Evolutionary conservation across 2,329 filamentous ascomycete genomes (phyloP).

Genomic region (Sporothrix sp.): DNA sequence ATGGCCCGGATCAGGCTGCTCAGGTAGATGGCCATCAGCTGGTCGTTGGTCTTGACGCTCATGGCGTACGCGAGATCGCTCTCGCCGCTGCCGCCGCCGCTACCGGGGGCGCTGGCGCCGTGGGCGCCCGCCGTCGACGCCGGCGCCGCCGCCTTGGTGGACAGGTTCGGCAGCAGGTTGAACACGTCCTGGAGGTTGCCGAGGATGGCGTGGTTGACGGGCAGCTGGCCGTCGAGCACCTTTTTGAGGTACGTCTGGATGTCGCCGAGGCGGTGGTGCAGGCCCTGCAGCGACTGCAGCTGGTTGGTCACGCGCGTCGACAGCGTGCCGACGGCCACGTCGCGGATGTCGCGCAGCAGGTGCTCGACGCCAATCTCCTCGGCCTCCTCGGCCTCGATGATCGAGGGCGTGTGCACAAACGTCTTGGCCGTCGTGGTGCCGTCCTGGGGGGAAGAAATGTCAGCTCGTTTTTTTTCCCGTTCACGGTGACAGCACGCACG

Average conservation of each 20-base stretch:
- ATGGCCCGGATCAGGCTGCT: constrained; percentile 95
- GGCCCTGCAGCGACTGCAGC: constrained; percentile 89
- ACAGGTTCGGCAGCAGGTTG: constrained; percentile 93
- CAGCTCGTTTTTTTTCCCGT: neutral
- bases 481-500: constrained; percentile 38
- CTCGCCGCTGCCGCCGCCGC: constrained; percentile 47
- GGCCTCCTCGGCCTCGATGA: constrained; percentile 97
- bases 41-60: constrained; percentile 98
- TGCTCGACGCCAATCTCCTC: constrained; percentile 99
- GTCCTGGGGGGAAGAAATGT: constrained; percentile 49
- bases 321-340: constrained; percentile 92
- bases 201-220: constrained; percentile 93
- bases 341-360: constrained; percentile 91
- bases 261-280: constrained; percentile 88
- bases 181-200: constrained; percentile 99
- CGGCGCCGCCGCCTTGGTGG: constrained; percentile 37
- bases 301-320: constrained; percentile 96
- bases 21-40: constrained; percentile 96
- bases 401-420: constrained; percentile 95
- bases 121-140: constrained; percentile 37
- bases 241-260: constrained; percentile 95
- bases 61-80: constrained; percentile 89
- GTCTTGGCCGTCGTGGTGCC: constrained; percentile 94
- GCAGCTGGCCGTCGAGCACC: constrained; percentile 83
- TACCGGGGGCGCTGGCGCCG: constrained; percentile 27